Base-by-base conservation (phyloP, 306 rosid genomes). In the Prunus fruticosa region DNA sequence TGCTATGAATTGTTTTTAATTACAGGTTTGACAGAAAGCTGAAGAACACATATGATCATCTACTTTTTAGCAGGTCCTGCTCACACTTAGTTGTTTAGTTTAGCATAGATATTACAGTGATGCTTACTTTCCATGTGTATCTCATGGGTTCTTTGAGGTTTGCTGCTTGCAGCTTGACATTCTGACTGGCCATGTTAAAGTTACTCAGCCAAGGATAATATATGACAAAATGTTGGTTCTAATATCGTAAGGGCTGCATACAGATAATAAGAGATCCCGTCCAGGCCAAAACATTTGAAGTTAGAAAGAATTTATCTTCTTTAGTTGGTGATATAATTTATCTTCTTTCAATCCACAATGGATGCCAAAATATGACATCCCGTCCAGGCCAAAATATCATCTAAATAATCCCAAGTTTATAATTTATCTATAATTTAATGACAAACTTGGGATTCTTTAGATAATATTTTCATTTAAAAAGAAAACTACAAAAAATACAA, bases 21-120 rank as follows among this genome's bases (percentile, higher is more conserved):
- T 83, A 80, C 96, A 95, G 99, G 99, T 92, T 95, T 80, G 97
- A 95, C 88, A 86, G 93, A 85, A 95, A 92, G 83, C 85, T 95
- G 89, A 92, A 95, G 93, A 95, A 92, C 86, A 84, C 97, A 32
- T 92, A 92, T 69, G 99, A 92, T 85, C 93, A 90, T 79, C 91
- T 95, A 49, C 99, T 95, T 79, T 95, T 95, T 81, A 95, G 97
- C 97, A 95, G 99, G 99, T 95, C 74, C 60, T 79, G 23, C 82
- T 86, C 79, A 11, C 79, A 49, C 85, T 63, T 64, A 23, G 9
- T 73, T 27, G 45, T 67, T 62, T 64, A 23, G 12, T 58, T 45
- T 56, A 45, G 23, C 76, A 32, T 64, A 34, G 47, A 56, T 56
- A 13, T 54, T 38, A 20, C 51, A n/a, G 2, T 50, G 8, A 41